Percentiles rank a stretch among this genome's conserved stretches.
Conservation (phyloP, 176 grass and related monocot species). For the Ensete ventricosum region DNA sequence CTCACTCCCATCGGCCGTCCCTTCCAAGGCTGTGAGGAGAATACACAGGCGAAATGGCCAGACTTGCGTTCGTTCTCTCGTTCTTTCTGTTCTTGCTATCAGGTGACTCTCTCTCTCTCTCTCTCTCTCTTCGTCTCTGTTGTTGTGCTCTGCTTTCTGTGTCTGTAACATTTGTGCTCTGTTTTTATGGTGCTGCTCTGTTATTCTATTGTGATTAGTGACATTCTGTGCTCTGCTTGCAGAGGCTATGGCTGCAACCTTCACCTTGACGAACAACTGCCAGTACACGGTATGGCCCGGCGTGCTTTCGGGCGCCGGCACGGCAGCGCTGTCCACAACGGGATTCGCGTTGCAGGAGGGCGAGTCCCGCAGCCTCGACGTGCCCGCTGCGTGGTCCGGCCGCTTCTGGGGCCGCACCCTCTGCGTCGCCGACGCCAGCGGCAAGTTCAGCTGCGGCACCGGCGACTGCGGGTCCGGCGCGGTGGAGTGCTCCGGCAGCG, state of each 20-base stretch:
- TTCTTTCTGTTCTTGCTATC: background rate
- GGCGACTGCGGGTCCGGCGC: constrained; percentile 5
- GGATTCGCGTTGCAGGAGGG: background rate
- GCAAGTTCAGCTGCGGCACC: constrained; percentile 3
- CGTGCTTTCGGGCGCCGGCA: background rate
- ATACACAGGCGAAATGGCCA: background rate
- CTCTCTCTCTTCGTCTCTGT: background rate
- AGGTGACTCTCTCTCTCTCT: background rate
- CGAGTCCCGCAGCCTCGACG: constrained; percentile 2
- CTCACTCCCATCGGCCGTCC: no score
- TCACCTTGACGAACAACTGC: constrained; percentile 7
- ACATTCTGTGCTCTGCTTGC: background rate
- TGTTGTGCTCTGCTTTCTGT: no score
- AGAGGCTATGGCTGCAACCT: background rate
- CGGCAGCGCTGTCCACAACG: background rate
- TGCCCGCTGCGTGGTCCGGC: background rate
- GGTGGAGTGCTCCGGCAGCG: background rate
- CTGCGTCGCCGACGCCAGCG: constrained; percentile 4
- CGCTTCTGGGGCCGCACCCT: background rate
- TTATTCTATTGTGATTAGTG: background rate
- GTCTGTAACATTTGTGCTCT: background rate
- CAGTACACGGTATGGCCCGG: background rate
- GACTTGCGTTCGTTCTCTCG: background rate
- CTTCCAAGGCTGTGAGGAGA: no score
- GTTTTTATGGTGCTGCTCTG: background rate